Base-by-base conservation (phyloP, 2,329 filamentous ascomycete genomes). In the Colletotrichum spinosum region DNA sequence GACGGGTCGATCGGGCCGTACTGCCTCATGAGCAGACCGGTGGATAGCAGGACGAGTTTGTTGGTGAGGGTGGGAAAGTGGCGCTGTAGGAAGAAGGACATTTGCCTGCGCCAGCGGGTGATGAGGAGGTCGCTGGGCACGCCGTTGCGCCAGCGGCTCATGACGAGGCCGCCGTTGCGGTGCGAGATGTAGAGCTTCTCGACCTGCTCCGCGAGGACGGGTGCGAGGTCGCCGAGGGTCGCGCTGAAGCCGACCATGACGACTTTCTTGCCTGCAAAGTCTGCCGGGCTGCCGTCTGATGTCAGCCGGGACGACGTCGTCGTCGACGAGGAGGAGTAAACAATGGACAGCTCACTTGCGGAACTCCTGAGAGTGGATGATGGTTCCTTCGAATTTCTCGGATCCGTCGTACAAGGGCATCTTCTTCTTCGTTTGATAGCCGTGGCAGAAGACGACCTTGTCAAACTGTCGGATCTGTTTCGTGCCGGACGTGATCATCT, bases 201-300 rank as follows among this genome's bases (percentile, higher is more conserved):
- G 1, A 78, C 77, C 8, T 77, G 70, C 0, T 72, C 72, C 0
- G 75, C 70, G 6, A 83, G 71, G 6, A 72, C 71, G 2, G 77
- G 72, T 10, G 77, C 72, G 4, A 78, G 69, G 59, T 81, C 78
- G 17, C 73, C 75, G 0, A 74, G 70, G 1, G 78, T 81, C 50
- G 77, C 79, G 13, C 78, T 78, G 34, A 83, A 69, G 6, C 82
- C 82, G 2, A 84, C 72, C 0, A 84, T 71, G 1, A 84, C 60
- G 2, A 84, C 79, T 9, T 72, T 79, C 67, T 82, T 79, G 7
- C 72, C 77, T 11, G 75, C 72, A 69, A 81, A 83, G 6, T 71
- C 69, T 2, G 73, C 69, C 2, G 76, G 70, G 3, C 74, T 74
- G 42, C 15, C 13, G 0, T 17, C 4, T 2, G 11, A 1, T 8